These are phyloP conservation scores for Myriosclerotinia duriaeana DNA, from an alignment of 2,329 filamentous ascomycete species.

Conservation along the genomic window DNA sequence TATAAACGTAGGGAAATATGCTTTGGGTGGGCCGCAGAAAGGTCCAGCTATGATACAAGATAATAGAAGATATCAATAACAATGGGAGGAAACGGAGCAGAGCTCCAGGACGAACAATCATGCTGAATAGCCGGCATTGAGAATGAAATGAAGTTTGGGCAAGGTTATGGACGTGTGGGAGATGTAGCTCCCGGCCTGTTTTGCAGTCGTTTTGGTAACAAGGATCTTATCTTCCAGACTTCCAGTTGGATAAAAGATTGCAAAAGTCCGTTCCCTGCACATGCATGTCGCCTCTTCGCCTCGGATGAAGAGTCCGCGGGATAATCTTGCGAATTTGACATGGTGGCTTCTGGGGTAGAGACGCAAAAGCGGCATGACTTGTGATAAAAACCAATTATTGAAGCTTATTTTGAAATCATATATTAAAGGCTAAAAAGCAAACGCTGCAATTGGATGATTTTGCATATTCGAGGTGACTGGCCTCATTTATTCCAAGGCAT, in stretches of 20 bases:
- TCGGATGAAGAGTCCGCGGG: background rate
- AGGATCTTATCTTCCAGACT: background rate
- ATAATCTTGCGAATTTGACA: conserved; percentile 4
- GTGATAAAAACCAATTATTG: background rate
- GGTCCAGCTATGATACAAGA: conserved; percentile 12
- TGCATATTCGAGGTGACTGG: background rate
- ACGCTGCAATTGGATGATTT: background rate
- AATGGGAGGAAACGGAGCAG: conserved; percentile 17
- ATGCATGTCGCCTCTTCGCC: conserved; percentile 3
- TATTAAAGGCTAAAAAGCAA: background rate
- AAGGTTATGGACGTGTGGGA: conserved; percentile 5
- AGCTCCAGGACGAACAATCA: conserved; percentile 13
- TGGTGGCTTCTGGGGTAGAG: conserved; percentile 6
- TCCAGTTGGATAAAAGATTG: background rate
- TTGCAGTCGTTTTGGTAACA: background rate
- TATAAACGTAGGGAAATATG: background rate
- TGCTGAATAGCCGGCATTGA: conserved; percentile 11
- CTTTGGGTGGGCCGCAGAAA: conserved; percentile 1
- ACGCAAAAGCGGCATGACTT: conserved; percentile 6
- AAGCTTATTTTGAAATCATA: background rate
- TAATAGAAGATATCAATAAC: conserved; percentile 4
- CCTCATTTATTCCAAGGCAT: background rate
- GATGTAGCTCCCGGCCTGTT: background rate
- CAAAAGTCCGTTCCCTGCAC: conserved; percentile 3
- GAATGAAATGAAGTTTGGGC: conserved; percentile 8